phyloP scores from a whole-genome alignment of 1,284 basidiomycete species.

The Uromyces viciae-fabae region DNA sequence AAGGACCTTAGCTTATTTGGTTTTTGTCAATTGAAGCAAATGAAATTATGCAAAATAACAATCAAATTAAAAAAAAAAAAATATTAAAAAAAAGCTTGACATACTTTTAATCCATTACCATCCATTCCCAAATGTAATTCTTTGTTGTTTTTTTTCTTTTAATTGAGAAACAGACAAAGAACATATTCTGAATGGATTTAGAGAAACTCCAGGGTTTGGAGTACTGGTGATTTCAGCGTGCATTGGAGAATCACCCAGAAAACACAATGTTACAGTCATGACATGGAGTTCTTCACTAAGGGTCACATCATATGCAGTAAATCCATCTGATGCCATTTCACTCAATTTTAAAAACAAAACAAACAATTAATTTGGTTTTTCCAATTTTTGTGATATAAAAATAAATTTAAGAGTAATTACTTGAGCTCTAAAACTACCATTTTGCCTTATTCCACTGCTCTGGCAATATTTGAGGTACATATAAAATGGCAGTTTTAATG shows the following conservation, averaged over 20 bases:
- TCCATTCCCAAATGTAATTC: background rate
- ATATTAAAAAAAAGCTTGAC: background rate
- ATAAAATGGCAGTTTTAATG: no score
- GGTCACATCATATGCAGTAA: background rate
- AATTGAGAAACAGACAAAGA: background rate
- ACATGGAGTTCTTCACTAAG: background rate
- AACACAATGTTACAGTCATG: background rate
- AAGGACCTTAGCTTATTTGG: no score
- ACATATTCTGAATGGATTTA: background rate
- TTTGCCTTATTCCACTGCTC: background rate
- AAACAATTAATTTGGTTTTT: no score
- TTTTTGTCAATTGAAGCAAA: background rate
- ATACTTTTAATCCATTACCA: background rate
- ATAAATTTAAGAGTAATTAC: background rate
- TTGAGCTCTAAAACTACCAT: background rate
- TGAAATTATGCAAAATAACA: no score
- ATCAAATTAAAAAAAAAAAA: no score
- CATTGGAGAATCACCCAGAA: background rate
- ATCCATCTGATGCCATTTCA: background rate
- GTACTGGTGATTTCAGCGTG: background rate
- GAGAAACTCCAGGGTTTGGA: background rate
- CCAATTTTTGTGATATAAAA: no score
- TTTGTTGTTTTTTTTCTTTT: background rate
- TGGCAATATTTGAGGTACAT: background rate
- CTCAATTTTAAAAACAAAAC: background rate